Conservation (phyloP, 768 basidiomycete species). For the Psilocybe azurescens region DNA sequence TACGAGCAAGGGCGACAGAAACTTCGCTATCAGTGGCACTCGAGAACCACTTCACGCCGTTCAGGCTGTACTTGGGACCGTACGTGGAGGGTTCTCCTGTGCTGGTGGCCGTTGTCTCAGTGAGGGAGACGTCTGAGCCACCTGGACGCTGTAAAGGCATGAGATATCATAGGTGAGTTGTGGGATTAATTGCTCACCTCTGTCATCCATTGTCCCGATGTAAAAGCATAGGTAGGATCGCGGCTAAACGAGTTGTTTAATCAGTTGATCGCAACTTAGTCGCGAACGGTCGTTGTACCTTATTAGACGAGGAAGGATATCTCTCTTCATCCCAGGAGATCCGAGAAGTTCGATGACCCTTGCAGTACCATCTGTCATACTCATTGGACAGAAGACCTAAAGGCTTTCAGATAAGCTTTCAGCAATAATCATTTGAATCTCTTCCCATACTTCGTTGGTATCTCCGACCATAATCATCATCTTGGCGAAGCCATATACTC, state of each 20-base stretch:
- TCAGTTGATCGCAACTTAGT: constrained; percentile 1
- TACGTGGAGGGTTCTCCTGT: constrained; percentile 37
- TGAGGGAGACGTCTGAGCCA: constrained; percentile 77
- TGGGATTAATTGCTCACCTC: constrained; percentile 49
- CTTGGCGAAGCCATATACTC: constrained; percentile 72
- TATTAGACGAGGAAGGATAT: constrained; percentile 60
- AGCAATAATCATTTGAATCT: neutral
- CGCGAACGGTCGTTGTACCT: constrained; percentile 45
- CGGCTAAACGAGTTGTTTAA: constrained; percentile 45
- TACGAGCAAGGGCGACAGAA: constrained; percentile 75
- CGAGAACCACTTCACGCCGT: constrained; percentile 87
- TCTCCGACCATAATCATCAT: constrained; percentile 65
- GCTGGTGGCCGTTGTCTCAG: constrained; percentile 64
- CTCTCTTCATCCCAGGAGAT: constrained; percentile 60
- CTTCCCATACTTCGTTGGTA: constrained; percentile 55
- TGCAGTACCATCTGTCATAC: constrained; percentile 83
- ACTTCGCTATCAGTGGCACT: constrained; percentile 81
- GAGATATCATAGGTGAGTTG: constrained; percentile 37
- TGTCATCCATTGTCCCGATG: constrained; percentile 87
- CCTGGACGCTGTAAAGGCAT: constrained; percentile 60
- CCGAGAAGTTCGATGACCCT: constrained; percentile 74
- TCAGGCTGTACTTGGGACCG: constrained; percentile 59
- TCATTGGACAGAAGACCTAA: constrained; percentile 73
- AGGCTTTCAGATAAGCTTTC: neutral
- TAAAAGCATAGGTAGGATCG: constrained; percentile 65